Evolutionary conservation across 116 monocot genomes (phyloP).

Genomic region (Trichopus zeylanicus): DNA sequence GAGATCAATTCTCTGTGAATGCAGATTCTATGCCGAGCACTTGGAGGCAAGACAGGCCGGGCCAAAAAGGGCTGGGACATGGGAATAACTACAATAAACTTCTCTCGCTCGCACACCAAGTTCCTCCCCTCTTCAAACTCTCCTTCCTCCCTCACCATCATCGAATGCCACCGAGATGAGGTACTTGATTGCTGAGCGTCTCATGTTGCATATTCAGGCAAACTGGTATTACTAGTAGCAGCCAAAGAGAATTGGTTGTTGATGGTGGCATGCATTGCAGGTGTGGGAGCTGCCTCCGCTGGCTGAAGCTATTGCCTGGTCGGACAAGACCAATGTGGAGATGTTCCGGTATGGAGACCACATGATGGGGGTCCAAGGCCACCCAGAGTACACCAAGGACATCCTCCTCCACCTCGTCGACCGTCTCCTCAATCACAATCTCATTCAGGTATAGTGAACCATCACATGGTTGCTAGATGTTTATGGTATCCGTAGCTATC

Average conservation of each 20-base stretch:
- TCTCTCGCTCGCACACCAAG: slow-evolving; percentile 14
- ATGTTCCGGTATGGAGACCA: slow-evolving; percentile 32
- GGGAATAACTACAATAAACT: slow-evolving; percentile 50
- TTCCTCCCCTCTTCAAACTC: slow-evolving; percentile 27
- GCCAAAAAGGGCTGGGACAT: slow-evolving; percentile 60
- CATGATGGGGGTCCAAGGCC: slow-evolving; percentile 50
- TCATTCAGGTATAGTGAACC: slow-evolving; percentile 25
- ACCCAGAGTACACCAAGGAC: slow-evolving; percentile 46
- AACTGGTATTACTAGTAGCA: too few species aligned
- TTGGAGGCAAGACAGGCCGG: slow-evolving; percentile 63
- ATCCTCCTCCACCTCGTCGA: slow-evolving; percentile 30
- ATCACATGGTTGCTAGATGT: too few species aligned
- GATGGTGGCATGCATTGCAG: slow-evolving; percentile 1
- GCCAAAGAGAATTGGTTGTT: too few species aligned
- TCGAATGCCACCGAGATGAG: slow-evolving; percentile 54
- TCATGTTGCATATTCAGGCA: too few species aligned
- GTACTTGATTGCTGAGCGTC: background rate
- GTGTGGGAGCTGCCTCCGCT: slow-evolving; percentile 26
- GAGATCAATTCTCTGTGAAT: too few species aligned
- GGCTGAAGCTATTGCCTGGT: slow-evolving; percentile 28
- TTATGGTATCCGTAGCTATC: too few species aligned
- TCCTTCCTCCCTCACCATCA: slow-evolving; percentile 12
- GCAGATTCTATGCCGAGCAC: slow-evolving; percentile 64
- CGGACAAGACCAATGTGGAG: slow-evolving; percentile 37
- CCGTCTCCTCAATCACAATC: slow-evolving; percentile 27